Conservation (phyloP, 148 eudicot species). For the Persicaria maculosa region DNA sequence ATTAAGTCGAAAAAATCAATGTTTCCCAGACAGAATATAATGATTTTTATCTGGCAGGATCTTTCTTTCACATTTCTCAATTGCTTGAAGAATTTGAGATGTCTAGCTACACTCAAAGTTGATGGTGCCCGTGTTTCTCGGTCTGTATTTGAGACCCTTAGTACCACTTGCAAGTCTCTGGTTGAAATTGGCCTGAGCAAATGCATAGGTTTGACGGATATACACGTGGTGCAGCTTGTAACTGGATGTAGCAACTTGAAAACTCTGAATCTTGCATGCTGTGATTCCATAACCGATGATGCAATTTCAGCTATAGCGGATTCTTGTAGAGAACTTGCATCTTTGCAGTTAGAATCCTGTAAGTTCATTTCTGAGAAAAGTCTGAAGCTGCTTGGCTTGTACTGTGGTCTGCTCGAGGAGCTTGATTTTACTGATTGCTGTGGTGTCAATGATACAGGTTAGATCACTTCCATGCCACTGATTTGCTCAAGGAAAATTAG, state of each 20-base stretch:
- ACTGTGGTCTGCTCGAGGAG: constrained; percentile 49
- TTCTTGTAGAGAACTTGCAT: constrained; percentile 40
- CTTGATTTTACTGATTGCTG: constrained; percentile 76
- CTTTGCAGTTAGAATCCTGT: constrained; percentile 68
- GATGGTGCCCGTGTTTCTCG: constrained; percentile 64
- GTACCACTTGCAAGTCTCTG: constrained; percentile 34
- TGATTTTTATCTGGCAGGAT: constrained; percentile 34
- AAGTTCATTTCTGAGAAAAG: constrained; percentile 48
- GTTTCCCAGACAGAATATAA: neutral
- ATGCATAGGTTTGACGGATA: constrained; percentile 55
- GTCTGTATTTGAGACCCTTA: constrained; percentile 29
- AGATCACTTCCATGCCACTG: neutral
- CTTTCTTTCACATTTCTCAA: constrained; percentile 37
- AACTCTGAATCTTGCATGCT: constrained; percentile 59
- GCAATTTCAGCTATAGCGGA: constrained; percentile 47
- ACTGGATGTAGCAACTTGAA: constrained; percentile 36
- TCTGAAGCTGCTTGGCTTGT: constrained; percentile 42
- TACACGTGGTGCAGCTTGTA: constrained; percentile 37
- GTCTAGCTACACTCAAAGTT: constrained; percentile 33
- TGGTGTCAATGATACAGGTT: constrained; percentile 60
- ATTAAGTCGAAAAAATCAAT: neutral
- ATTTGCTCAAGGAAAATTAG: neutral
- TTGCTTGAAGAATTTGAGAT: constrained; percentile 33
- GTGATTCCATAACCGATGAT: constrained; percentile 53
- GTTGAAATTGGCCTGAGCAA: constrained; percentile 65